Evolutionary conservation across 2,329 filamentous ascomycete genomes (phyloP).

Genomic region (Colletotrichum destructivum): DNA sequence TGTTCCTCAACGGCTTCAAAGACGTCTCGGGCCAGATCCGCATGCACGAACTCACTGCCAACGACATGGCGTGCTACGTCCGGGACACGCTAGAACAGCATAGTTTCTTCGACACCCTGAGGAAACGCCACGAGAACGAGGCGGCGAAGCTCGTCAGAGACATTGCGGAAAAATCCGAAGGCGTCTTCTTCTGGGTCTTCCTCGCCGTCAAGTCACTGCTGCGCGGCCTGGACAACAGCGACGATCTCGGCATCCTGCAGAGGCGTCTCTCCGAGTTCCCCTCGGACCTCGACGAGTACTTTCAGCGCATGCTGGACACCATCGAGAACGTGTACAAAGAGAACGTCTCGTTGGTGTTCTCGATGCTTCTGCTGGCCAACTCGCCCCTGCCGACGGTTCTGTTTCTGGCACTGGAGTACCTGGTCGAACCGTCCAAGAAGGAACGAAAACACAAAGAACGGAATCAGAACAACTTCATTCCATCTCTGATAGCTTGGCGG

Average conservation of each 20-base stretch:
- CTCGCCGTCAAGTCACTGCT: conserved; percentile 44
- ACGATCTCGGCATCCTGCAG: conserved; percentile 24
- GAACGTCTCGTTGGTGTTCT: neutral
- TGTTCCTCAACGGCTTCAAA: conserved; percentile 47
- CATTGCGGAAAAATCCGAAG: conserved; percentile 47
- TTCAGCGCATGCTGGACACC: conserved; percentile 36
- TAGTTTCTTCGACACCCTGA: neutral
- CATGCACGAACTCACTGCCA: conserved; percentile 48
- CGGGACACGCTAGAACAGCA: neutral
- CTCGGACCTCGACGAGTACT: conserved; percentile 40
- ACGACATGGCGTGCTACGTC: conserved; percentile 49
- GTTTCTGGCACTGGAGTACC: neutral
- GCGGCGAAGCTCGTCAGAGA: conserved; percentile 41
- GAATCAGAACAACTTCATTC: too few relatives aligned
- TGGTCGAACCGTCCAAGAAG: neutral
- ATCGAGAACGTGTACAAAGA: conserved; percentile 26
- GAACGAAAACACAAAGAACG: neutral
- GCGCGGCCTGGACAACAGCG: conserved; percentile 37
- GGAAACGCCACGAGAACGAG: neutral
- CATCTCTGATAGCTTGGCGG: too few relatives aligned
- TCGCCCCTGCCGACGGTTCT: neutral
- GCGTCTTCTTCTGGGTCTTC: conserved; percentile 54
- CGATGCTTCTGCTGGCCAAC: conserved; percentile 16
- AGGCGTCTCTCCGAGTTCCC: conserved; percentile 34
- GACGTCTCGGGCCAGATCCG: conserved; percentile 37